A percentile compares a stretch with the other conserved stretches of the same genome.
These are phyloP conservation scores for Claviceps pusilla DNA, from an alignment of 2,329 filamentous ascomycete species.

Conservation along the genomic window DNA sequence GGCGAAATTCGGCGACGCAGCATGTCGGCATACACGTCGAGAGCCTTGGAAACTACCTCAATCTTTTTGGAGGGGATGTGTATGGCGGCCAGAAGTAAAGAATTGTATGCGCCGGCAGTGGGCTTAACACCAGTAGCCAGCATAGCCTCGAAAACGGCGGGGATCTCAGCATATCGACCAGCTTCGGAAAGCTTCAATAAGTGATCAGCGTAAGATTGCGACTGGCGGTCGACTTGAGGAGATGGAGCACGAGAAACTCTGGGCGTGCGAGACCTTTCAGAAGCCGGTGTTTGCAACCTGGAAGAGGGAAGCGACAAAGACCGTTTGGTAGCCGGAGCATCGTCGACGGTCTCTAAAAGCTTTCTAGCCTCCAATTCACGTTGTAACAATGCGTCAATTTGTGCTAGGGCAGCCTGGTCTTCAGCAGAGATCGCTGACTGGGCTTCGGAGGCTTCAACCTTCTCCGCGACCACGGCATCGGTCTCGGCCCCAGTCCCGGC, in stretches of 20 bases:
- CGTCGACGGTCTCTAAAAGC: conserved; percentile 29
- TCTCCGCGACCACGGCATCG: conserved; percentile 14
- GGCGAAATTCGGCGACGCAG: conserved; percentile 68
- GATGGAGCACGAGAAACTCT: conserved; percentile 41
- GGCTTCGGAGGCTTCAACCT: conserved; percentile 21
- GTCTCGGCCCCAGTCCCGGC: too few species aligned
- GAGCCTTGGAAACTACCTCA: conserved; percentile 75
- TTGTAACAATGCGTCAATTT: conserved; percentile 73
- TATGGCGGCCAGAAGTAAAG: conserved; percentile 71
- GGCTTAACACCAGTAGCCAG: conserved; percentile 69
- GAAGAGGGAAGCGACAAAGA: conserved; percentile 26
- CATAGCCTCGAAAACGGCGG: conserved; percentile 80
- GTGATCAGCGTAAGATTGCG: conserved; percentile 59
- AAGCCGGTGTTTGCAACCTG: conserved; percentile 23
- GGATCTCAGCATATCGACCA: conserved; percentile 72
- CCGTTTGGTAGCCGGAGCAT: conserved; percentile 23
- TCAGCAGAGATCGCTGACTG: conserved; percentile 27
- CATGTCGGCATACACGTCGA: conserved; percentile 96
- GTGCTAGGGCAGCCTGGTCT: conserved; percentile 50
- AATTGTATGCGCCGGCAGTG: conserved; percentile 79
- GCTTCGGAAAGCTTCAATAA: conserved; percentile 58
- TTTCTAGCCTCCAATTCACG: conserved; percentile 53
- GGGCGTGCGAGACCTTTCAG: conserved; percentile 28
- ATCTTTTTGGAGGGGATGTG: conserved; percentile 64
- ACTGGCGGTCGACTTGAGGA: conserved; percentile 47